A percentile compares a stretch with the other conserved stretches of the same genome.
phyloP scores from a whole-genome alignment of 2,329 filamentous ascomycete genomes.

The Phialophora chinensis region DNA sequence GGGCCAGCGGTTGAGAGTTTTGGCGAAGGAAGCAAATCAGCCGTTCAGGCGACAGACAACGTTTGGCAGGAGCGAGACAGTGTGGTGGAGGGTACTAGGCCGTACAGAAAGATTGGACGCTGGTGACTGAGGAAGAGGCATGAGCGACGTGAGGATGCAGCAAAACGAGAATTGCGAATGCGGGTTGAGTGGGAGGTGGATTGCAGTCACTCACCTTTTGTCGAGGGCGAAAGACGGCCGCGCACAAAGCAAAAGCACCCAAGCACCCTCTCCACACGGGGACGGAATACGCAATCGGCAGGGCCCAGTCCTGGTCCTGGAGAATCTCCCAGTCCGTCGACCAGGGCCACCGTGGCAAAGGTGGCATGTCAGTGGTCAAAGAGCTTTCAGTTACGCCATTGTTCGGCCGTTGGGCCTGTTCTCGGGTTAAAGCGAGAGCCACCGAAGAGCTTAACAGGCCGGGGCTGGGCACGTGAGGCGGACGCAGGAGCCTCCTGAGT shows the following conservation, averaged over 20 bases:
- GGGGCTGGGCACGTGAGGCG: background rate
- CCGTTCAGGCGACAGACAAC: background rate
- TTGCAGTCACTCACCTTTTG: conserved; percentile 3
- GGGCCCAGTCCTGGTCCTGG: conserved; percentile 11
- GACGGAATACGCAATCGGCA: conserved; percentile 9
- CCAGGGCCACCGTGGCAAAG: conserved; percentile 4
- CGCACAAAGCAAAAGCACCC: conserved; percentile 1
- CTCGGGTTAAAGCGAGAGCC: conserved; percentile 17
- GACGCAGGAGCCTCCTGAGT: background rate
- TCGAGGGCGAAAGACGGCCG: conserved; percentile 6
- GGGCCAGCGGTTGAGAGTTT: background rate
- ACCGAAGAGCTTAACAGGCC: conserved; percentile 9
- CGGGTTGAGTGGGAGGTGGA: conserved; percentile 18
- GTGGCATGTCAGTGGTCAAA: conserved; percentile 13
- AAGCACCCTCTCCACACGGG: conserved; percentile 6
- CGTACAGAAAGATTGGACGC: background rate
- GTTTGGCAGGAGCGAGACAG: background rate
- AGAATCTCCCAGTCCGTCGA: conserved; percentile 11
- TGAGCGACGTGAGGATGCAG: background rate
- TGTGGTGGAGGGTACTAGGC: background rate
- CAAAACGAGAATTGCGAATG: conserved; percentile 4
- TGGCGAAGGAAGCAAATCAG: background rate
- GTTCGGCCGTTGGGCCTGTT: conserved; percentile 14
- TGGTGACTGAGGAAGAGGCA: background rate
- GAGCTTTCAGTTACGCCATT: conserved; percentile 18